Percentiles rank a stretch among this genome's conserved stretches.
Evolutionary conservation across 2,329 filamentous ascomycete species (phyloP).

Genomic region (Huntiella bhutanensis): DNA sequence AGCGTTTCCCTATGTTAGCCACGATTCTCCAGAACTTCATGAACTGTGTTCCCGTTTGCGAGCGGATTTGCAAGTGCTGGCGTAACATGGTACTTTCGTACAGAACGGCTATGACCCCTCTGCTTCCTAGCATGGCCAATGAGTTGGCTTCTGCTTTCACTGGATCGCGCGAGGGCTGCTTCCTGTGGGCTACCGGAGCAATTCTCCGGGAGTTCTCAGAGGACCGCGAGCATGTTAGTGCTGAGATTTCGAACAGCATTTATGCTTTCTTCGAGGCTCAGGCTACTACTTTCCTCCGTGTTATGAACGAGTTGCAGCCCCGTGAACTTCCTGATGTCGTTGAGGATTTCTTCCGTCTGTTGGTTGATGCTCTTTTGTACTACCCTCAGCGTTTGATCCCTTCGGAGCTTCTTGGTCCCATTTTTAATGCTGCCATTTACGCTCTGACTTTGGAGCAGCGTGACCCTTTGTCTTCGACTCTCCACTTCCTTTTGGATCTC

Average conservation of each 20-base stretch:
- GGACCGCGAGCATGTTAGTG: constrained; percentile 66
- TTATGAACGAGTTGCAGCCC: constrained; percentile 64
- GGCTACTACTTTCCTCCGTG: constrained; percentile 71
- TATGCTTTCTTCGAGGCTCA: constrained; percentile 93
- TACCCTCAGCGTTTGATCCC: constrained; percentile 71
- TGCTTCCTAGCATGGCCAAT: constrained; percentile 70
- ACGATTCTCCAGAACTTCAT: constrained; percentile 80
- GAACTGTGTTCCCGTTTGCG: constrained; percentile 70
- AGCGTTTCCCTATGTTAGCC: constrained; percentile 74
- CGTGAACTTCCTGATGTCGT: constrained; percentile 66
- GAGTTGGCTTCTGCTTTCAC: constrained; percentile 76
- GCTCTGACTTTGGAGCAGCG: constrained; percentile 78
- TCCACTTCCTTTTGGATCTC: constrained; percentile 85
- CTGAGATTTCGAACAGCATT: constrained; percentile 66
- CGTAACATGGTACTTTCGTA: constrained; percentile 94
- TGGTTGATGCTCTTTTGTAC: constrained; percentile 81
- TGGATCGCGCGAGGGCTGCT: constrained; percentile 77
- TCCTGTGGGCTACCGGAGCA: constrained; percentile 94
- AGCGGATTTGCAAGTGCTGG: constrained; percentile 89
- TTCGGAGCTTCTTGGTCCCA: constrained; percentile 59
- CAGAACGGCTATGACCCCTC: constrained; percentile 66
- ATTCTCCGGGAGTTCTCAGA: constrained; percentile 92
- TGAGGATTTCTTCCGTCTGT: constrained; percentile 88
- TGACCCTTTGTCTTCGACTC: constrained; percentile 73
- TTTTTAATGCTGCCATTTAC: constrained; percentile 73